Evolutionary conservation across 805 yeast species (phyloP).

Genomic region (Myxozyma geophila): DNA sequence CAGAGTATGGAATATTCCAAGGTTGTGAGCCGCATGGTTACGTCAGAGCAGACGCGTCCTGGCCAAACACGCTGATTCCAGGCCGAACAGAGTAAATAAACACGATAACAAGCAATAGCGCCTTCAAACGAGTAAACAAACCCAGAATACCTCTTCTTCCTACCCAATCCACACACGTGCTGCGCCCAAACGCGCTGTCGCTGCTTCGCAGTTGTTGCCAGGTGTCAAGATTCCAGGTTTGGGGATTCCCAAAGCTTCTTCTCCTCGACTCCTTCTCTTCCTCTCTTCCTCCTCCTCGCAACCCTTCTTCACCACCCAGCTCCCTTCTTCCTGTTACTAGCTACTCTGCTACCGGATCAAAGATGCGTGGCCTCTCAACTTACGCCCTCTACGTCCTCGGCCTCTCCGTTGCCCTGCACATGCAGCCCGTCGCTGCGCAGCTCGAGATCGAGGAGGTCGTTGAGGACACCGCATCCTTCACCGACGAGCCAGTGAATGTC

Average conservation of each 20-base stretch:
- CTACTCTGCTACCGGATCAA: neutral
- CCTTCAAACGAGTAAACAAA: neutral
- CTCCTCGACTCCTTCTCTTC: neutral
- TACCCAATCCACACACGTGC: neutral
- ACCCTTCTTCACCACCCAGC: neutral
- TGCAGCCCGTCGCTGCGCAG: slow-evolving; percentile 17
- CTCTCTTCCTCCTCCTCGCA: neutral
- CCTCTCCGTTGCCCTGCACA: slow-evolving; percentile 15
- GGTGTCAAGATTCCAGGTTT: slow-evolving; percentile 1
- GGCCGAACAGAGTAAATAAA: too few relatives aligned
- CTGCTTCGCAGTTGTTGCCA: slow-evolving; percentile 6
- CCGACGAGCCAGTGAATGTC: slow-evolving; percentile 8
- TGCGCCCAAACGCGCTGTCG: too few relatives aligned
- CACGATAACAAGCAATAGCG: too few relatives aligned
- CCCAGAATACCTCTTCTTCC: neutral
- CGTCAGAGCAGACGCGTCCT: too few relatives aligned
- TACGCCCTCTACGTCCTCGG: slow-evolving; percentile 25
- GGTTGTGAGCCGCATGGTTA: too few relatives aligned
- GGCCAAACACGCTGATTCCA: too few relatives aligned
- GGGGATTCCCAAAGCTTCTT: slow-evolving; percentile 8
- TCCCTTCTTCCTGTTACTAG: neutral
- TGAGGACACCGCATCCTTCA: slow-evolving; percentile 8
- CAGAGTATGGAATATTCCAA: neutral
- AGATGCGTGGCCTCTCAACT: slow-evolving; percentile 26
- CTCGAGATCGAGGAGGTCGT: slow-evolving; percentile 23